phyloP scores from a whole-genome alignment of 2,329 filamentous ascomycete genomes.

The Xylariaceae sp. region DNA sequence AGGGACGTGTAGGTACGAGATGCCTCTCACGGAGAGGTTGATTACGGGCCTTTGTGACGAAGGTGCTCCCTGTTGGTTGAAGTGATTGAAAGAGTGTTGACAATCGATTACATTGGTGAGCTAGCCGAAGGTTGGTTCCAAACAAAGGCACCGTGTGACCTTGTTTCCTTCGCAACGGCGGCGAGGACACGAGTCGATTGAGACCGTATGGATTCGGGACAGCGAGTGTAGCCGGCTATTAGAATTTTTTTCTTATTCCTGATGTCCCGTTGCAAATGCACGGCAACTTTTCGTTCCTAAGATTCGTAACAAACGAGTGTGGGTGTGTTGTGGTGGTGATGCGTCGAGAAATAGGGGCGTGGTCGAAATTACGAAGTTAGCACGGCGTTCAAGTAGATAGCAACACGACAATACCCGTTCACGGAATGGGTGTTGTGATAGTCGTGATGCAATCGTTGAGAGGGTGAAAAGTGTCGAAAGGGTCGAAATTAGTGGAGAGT shows the following conservation, averaged over 20 bases:
- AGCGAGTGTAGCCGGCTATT: neutral
- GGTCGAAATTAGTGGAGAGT: slow-evolving; percentile 20
- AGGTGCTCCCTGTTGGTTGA: slow-evolving; percentile 26
- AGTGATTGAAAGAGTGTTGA: slow-evolving; percentile 24
- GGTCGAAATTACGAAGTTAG: slow-evolving; percentile 1
- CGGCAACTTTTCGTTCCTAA: neutral
- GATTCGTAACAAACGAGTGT: slow-evolving; percentile 17
- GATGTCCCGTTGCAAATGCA: neutral
- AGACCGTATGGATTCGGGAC: neutral
- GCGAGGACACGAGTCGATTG: neutral
- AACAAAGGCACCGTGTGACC: slow-evolving; percentile 22
- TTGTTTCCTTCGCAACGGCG: slow-evolving; percentile 8
- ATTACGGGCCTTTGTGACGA: slow-evolving; percentile 20
- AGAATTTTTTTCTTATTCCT: neutral
- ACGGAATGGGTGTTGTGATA: slow-evolving; percentile 22
- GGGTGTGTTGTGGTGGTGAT: slow-evolving; percentile 15
- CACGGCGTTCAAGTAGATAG: slow-evolving; percentile 1
- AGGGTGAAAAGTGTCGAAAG: slow-evolving; percentile 10
- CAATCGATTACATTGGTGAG: slow-evolving; percentile 32
- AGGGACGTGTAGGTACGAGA: slow-evolving; percentile 9
- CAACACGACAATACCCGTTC: slow-evolving; percentile 24
- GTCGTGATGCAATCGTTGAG: slow-evolving; percentile 20
- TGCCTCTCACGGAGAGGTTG: slow-evolving; percentile 19
- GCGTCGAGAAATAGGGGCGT: slow-evolving; percentile 3
- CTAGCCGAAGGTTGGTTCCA: slow-evolving; percentile 3